Percentiles rank a stretch among this genome's conserved stretches.
These are phyloP conservation scores for Nicotiana obtusifolia DNA, from an alignment of 257 asterid species.

Conservation along the genomic window DNA sequence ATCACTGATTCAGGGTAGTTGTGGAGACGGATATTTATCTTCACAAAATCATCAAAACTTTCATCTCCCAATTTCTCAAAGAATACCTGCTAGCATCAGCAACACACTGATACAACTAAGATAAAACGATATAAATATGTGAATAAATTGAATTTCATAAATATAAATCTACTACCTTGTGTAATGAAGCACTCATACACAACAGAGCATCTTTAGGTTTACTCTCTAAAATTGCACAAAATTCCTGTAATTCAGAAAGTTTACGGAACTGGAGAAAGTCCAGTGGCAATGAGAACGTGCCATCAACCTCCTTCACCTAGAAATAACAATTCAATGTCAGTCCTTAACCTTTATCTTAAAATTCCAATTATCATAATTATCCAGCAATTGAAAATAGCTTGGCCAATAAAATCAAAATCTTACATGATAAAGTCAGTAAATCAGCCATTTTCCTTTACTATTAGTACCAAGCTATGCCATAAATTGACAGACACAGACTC, in stretches of 20 bases:
- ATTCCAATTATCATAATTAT: too few species aligned
- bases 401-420: neutral
- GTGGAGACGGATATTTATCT: conserved; percentile 64
- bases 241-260: conserved; percentile 40
- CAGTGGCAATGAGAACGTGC: conserved; percentile 46
- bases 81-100: conserved; percentile 33
- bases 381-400: neutral
- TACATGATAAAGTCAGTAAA: neutral
- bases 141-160: neutral
- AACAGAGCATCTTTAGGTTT: conserved; percentile 71
- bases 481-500: neutral
- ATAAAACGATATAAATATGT: neutral
- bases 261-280: conserved; percentile 74
- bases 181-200: conserved; percentile 77
- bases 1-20: conserved; percentile 71
- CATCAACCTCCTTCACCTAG: conserved; percentile 71
- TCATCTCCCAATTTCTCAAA: conserved; percentile 28
- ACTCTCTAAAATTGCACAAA: conserved; percentile 47
- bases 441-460: neutral
- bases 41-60: conserved; percentile 34
- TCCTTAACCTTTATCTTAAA: neutral
- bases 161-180: conserved; percentile 44
- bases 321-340: conserved; percentile 13
- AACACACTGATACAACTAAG: neutral
- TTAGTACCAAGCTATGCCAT: neutral